A percentile compares a stretch with the other conserved stretches of the same genome.
phyloP scores from a whole-genome alignment of 2,329 filamentous ascomycete genomes.

The Teratosphaeria destructans region DNA sequence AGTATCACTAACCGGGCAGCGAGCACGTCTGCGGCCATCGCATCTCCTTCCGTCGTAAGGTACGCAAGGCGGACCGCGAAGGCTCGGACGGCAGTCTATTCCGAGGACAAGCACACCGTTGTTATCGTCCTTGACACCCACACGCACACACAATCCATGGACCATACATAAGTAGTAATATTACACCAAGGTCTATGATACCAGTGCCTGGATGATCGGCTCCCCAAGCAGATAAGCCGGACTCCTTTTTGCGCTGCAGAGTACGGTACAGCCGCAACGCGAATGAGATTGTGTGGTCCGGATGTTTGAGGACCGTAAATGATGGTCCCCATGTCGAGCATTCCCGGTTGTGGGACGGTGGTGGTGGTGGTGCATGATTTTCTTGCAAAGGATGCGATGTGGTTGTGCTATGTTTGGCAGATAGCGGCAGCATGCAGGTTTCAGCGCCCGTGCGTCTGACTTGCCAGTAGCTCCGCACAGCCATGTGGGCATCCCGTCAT shows the following conservation, averaged over 20 bases:
- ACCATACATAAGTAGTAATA: not conserved
- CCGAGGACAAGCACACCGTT: not conserved
- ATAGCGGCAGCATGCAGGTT: not conserved
- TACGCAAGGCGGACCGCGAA: not conserved
- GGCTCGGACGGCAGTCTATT: not conserved
- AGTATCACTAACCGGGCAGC: not conserved
- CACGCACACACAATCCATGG: not conserved
- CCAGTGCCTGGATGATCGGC: not conserved
- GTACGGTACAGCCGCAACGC: not conserved
- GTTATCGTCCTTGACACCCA: not conserved
- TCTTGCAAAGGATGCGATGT: not conserved
- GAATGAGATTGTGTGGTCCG: not conserved
- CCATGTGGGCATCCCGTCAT: not conserved
- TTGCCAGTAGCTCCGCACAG: not conserved
- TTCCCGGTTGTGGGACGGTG: not conserved
- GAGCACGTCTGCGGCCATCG: not conserved
- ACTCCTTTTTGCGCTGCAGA: not conserved
- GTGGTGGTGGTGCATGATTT: not conserved
- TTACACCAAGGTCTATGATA: not conserved
- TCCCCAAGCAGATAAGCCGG: not conserved
- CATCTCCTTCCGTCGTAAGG: not conserved
- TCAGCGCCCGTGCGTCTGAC: not conserved
- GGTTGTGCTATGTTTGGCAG: not conserved
- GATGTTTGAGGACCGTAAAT: not conserved
- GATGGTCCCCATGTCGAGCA: not conserved